Evolutionary conservation across 2,329 filamentous ascomycete genomes (phyloP).

Genomic region (Incumbomyces delicatus): DNA sequence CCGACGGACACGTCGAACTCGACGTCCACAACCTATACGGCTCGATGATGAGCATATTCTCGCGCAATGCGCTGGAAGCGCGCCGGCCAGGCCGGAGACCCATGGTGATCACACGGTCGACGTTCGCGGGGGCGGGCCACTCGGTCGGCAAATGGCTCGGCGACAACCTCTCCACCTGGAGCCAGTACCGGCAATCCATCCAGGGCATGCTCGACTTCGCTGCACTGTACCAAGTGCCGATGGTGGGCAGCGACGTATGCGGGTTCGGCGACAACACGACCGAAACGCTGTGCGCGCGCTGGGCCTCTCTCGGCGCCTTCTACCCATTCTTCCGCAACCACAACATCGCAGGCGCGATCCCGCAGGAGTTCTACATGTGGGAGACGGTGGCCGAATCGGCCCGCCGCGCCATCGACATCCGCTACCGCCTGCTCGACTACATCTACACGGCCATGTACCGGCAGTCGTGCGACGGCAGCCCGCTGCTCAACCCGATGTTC

Average conservation of each 20-base stretch:
- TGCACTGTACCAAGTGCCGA: constrained; percentile 56
- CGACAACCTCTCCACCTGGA: constrained; percentile 50
- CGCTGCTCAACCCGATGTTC: constrained; percentile 59
- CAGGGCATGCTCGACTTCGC: constrained; percentile 51
- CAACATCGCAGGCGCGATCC: constrained; percentile 41
- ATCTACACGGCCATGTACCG: constrained; percentile 61
- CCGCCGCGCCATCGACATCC: constrained; percentile 56
- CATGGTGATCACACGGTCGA: constrained; percentile 64
- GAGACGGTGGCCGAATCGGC: constrained; percentile 52
- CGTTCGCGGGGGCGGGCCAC: constrained; percentile 60
- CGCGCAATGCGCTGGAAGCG: constrained; percentile 54
- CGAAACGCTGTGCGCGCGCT: constrained; percentile 60
- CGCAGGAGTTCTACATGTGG: constrained; percentile 68
- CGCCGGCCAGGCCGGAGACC: constrained; percentile 56
- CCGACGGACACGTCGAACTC: constrained; percentile 57
- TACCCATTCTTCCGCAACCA: constrained; percentile 68
- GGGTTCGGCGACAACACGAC: constrained; percentile 61
- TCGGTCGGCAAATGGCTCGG: constrained; percentile 51
- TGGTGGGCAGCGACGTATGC: constrained; percentile 64
- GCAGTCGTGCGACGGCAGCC: constrained; percentile 51
- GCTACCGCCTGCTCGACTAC: constrained; percentile 66
- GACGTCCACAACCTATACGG: constrained; percentile 72
- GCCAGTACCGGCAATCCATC: constrained; percentile 49
- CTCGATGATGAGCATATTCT: constrained; percentile 60
- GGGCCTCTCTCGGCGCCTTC: constrained; percentile 63